phyloP scores from a whole-genome alignment of 129 eudicot genomes.

The Chrysanthemum lavandulifolium region DNA sequence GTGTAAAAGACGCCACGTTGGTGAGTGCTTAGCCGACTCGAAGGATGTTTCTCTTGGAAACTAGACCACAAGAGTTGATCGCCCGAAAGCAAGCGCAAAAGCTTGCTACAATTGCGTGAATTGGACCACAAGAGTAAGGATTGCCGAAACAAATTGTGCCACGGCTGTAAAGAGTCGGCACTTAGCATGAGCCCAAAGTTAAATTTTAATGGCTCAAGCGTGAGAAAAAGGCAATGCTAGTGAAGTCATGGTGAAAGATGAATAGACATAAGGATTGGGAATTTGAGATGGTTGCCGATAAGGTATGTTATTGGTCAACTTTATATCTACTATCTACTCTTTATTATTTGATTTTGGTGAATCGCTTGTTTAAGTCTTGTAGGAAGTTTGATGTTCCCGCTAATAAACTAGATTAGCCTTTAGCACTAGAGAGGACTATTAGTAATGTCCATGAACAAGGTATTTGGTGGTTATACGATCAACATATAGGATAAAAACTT shows the following conservation, averaged over 20 bases:
- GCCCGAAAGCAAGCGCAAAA: neutral
- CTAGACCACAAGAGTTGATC: conserved; percentile 13
- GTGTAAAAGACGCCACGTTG: neutral
- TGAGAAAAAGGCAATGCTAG: neutral
- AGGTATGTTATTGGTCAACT: neutral
- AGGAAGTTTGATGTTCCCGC: neutral
- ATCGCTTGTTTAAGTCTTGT: neutral
- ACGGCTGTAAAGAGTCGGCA: neutral
- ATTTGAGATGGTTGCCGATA: neutral
- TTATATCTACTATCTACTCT: neutral
- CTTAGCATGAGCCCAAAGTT: neutral
- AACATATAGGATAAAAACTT: neutral
- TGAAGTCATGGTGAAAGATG: neutral
- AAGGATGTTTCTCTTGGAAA: neutral
- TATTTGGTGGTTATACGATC: neutral
- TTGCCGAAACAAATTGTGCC: conserved; percentile 9
- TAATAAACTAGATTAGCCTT: neutral
- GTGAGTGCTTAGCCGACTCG: neutral
- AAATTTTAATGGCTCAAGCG: neutral
- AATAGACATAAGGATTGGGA: neutral
- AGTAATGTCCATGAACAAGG: neutral
- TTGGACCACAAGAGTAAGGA: conserved; percentile 13
- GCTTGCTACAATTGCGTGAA: conserved; percentile 20
- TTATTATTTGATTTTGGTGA: neutral
- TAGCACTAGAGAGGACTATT: neutral